A percentile compares a stretch with the other conserved stretches of the same genome.
Conservation (phyloP, 345 rosid species). For the Boechera divaricarpa region DNA sequence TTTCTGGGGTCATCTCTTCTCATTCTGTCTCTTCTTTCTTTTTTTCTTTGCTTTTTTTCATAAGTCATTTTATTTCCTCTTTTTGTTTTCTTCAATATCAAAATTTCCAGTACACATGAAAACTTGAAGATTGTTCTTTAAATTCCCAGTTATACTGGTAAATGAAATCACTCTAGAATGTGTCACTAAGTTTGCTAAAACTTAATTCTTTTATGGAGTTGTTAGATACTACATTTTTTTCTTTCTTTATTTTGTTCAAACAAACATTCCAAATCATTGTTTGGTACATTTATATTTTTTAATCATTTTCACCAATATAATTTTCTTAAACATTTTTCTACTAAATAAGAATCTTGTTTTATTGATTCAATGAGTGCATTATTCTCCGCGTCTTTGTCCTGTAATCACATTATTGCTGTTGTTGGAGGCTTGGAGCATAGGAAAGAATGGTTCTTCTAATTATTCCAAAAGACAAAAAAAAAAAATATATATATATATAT, state of each 20-base stretch:
- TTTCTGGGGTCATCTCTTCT: conserved; percentile 66
- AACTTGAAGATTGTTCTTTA: conserved; percentile 46
- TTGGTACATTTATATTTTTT: conserved; percentile 17
- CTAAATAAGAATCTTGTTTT: neutral
- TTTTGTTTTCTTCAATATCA: conserved; percentile 36
- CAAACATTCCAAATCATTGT: conserved; percentile 25
- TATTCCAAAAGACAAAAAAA: conserved; percentile 36
- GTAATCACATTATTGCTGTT: conserved; percentile 47
- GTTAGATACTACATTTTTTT: neutral
- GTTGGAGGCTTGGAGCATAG: neutral
- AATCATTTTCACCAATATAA: conserved; percentile 5
- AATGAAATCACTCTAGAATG: conserved; percentile 2
- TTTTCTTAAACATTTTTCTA: neutral
- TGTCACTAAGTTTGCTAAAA: neutral
- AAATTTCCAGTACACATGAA: conserved; percentile 38
- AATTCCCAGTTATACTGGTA: neutral
- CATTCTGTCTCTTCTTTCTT: conserved; percentile 44
- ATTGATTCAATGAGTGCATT: conserved; percentile 50
- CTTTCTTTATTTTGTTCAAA: neutral
- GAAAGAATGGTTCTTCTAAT: neutral
- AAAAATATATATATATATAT: neutral
- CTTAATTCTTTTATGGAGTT: neutral
- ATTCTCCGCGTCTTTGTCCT: conserved; percentile 70
- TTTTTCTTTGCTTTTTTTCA: conserved; percentile 20
- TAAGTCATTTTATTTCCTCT: conserved; percentile 16